Percentiles rank a stretch among this genome's conserved stretches.
phyloP scores from a whole-genome alignment of 257 asterid species.

The Cruciata laevipes region DNA sequence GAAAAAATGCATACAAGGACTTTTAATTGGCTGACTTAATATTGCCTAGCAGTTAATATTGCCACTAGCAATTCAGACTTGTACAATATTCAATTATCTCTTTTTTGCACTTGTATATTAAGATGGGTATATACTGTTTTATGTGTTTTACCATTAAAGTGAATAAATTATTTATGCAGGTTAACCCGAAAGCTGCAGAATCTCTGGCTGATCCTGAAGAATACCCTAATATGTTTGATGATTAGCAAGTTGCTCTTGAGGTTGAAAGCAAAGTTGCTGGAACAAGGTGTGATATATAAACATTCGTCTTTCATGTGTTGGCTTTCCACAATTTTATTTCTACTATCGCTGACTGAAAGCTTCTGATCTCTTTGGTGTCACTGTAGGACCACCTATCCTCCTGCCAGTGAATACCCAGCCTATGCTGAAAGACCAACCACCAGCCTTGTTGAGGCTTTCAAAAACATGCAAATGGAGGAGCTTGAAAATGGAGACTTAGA shows the following conservation, averaged over 20 bases:
- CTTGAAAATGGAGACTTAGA: conserved; percentile 77
- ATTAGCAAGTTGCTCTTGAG: conserved; percentile 85
- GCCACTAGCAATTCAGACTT: not conserved
- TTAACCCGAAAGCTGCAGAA: conserved; percentile 91
- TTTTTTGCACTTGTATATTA: not conserved
- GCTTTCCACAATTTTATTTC: not conserved
- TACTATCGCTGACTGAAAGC: not conserved
- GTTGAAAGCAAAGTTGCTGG: conserved; percentile 65
- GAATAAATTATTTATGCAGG: conserved; percentile 30
- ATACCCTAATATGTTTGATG: conserved; percentile 81
- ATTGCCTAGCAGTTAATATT: no score
- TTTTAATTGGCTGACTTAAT: not conserved
- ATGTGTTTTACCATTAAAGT: not conserved
- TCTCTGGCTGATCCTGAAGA: conserved; percentile 94
- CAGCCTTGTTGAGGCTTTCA: conserved; percentile 71
- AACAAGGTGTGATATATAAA: conserved; percentile 26
- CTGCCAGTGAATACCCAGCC: conserved; percentile 59
- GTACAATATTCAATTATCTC: not conserved
- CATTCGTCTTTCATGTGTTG: not conserved
- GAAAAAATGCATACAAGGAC: not conserved
- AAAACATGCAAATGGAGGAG: conserved; percentile 67
- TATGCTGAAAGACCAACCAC: conserved; percentile 58
- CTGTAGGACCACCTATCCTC: conserved; percentile 63
- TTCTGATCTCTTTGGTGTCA: not conserved
- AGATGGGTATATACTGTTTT: not conserved